Evolutionary conservation across 768 basidiomycete genomes (phyloP).

Genomic region (Suillus americanus): DNA sequence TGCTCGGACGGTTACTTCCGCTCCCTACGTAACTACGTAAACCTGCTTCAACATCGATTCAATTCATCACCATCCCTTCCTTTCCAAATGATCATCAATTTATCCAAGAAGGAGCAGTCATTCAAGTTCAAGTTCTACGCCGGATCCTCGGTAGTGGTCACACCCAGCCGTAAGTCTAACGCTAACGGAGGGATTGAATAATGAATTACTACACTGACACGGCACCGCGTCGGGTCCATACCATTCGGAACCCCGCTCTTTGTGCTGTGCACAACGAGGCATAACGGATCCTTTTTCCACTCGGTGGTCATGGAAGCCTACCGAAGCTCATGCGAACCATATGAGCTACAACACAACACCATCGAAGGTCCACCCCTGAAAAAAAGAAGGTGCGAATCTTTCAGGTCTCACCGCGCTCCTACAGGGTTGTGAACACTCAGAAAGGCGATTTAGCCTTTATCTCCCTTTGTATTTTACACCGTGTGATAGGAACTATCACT

Average conservation of each 20-base stretch:
- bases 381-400: background rate
- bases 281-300: background rate
- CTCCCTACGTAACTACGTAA: slow-evolving; percentile 13
- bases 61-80: background rate
- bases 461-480: background rate
- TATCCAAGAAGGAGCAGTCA: background rate
- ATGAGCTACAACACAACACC: background rate
- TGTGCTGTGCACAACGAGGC: too few relatives aligned
- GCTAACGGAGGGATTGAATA: too few relatives aligned
- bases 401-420: too few relatives aligned
- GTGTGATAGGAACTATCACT: background rate
- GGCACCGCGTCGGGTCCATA: slow-evolving; percentile 2
- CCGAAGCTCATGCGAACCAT: background rate
- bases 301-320: background rate
- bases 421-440: background rate
- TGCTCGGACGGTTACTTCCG: slow-evolving; percentile 10
- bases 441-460: background rate
- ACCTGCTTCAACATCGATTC: background rate
- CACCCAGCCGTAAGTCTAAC: background rate
- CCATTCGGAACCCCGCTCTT: too few relatives aligned
- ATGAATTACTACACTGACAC: background rate
- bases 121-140: background rate
- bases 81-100: slow-evolving; percentile 8
- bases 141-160: background rate
- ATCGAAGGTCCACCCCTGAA: background rate